Base-by-base conservation (phyloP, 495 filamentous ascomycete genomes). In the Neurospora sp. region DNA sequence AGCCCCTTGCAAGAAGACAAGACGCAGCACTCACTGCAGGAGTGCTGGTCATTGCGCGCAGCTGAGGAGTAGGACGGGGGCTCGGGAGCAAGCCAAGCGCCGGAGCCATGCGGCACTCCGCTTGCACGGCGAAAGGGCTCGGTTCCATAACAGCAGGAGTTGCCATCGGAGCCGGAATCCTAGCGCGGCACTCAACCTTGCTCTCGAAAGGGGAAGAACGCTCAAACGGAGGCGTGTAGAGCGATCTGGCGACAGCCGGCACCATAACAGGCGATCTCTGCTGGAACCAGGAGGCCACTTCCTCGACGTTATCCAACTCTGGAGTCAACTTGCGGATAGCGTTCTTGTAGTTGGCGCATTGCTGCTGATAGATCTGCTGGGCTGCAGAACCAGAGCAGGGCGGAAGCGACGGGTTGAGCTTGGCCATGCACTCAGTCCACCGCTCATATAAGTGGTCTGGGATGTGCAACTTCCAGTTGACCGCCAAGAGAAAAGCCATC, bases 401-500 rank as follows among this genome's bases (percentile, higher is more conserved):
- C 20, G 89, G 86, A 70, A 87, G 87, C 5, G 87, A 82, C 3
- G 94, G 92, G 14, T 93, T 96, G 77, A 94, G 89, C 79, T 92
- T 93, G 69, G 97, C 82, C 71, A 98, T 92, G 72, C 97, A 89
- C 77, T 97, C 94, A 27, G 93, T 90, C 96, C 96, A 99, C 70
- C 91, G 90, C 78, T 96, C 92, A 81, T 96, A 99, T 16, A 91
- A 87, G 4, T 89, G 86, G 73, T 97, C 93, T 0, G 93, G 90
- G 75, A 99, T 94, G 80, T 99, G 96, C 53, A 99, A 88, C 77
- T 92, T 92, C 96, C 96, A 99, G 75, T 93, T 89, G 71, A 99
- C 92, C 14, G 94, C 93, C 69, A 90, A 80, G 22, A 98, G 87
- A 80, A 98, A 99, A 53, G 93, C 90, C 85, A 97, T 91, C 83